Evolutionary conservation across 345 rosid genomes (phyloP).

Genomic region (Salix purpurea): DNA sequence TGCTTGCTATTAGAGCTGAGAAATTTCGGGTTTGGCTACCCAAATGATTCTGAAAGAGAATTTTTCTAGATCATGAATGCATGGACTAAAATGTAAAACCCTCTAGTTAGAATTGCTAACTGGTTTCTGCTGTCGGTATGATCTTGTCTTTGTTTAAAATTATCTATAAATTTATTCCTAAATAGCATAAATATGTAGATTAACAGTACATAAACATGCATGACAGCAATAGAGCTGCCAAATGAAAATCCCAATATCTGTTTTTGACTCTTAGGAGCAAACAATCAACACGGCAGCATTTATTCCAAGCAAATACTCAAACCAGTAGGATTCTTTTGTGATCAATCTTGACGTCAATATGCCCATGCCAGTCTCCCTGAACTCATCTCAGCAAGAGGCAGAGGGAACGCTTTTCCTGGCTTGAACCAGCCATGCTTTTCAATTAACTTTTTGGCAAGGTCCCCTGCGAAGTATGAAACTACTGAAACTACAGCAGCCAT

Average conservation of each 20-base stretch:
- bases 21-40: neutral
- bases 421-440: constrained; percentile 11
- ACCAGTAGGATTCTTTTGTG: too few species aligned
- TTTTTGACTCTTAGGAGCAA: neutral
- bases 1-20: neutral
- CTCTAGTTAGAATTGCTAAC: neutral
- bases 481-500: constrained; percentile 12
- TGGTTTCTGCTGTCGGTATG: neutral
- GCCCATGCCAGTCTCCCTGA: constrained; percentile 6
- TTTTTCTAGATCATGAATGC: neutral
- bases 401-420: neutral
- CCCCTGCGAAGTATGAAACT: constrained; percentile 7
- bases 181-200: neutral
- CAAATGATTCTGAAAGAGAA: neutral
- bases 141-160: neutral
- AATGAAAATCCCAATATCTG: neutral
- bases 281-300: too few species aligned
- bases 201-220: neutral
- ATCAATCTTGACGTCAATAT: neutral
- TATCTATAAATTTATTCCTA: too few species aligned
- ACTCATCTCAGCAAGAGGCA: neutral
- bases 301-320: too few species aligned
- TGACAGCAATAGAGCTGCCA: neutral
- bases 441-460: neutral
- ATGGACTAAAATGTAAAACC: neutral